Evolutionary conservation across 768 basidiomycete species (phyloP).

Genomic region (Asterophora lycoperdoides): DNA sequence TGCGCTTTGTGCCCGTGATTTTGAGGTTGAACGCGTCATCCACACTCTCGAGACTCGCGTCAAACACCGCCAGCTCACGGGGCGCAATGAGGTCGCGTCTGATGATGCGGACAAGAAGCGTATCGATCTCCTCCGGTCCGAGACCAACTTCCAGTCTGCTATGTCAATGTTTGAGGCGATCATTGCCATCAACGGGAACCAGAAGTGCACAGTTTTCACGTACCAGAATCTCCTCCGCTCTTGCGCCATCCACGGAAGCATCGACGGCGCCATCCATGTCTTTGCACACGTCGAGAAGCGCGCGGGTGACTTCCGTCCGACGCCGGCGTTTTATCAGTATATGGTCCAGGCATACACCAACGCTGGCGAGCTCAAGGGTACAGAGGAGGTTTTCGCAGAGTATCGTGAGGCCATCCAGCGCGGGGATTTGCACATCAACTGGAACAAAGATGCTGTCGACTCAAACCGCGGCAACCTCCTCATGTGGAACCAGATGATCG

Average conservation of each 20-base stretch:
- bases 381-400: conserved; percentile 59
- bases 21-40: conserved; percentile 51
- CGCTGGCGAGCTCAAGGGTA: conserved; percentile 41
- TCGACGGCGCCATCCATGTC: conserved; percentile 59
- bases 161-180: conserved; percentile 69
- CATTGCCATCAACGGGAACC: conserved; percentile 30
- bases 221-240: conserved; percentile 59
- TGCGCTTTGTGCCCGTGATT: conserved; percentile 62
- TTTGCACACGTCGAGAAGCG: conserved; percentile 58
- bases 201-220: conserved; percentile 29
- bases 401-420: conserved; percentile 42
- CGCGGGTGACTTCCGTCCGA: conserved; percentile 25
- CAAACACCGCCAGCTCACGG: conserved; percentile 30
- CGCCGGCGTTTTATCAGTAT: conserved; percentile 41
- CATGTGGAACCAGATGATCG: conserved; percentile 75
- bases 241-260: conserved; percentile 52
- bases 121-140: conserved; percentile 44
- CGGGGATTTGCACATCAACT: conserved; percentile 34
- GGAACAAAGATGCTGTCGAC: background rate
- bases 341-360: conserved; percentile 59
- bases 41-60: conserved; percentile 37
- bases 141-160: conserved; percentile 69
- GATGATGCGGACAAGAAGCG: conserved; percentile 32
- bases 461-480: conserved; percentile 34
- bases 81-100: conserved; percentile 17